A percentile compares a stretch with the other conserved stretches of the same genome.
Evolutionary conservation across 2,329 filamentous ascomycete species (phyloP).

Genomic region (Fusarium sp.): DNA sequence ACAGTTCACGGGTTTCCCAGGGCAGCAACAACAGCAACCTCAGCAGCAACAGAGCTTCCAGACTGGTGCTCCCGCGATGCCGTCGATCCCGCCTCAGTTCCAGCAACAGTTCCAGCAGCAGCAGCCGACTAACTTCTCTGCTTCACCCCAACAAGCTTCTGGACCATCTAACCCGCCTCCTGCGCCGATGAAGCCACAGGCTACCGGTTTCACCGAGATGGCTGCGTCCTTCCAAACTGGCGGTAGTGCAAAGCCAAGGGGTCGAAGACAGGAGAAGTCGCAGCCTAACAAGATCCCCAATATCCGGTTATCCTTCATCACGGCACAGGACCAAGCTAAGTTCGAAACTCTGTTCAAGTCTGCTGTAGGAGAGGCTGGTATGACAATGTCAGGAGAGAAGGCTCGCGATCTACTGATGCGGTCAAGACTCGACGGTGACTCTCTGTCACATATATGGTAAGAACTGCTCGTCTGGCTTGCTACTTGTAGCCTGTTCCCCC

Average conservation of each 20-base stretch:
- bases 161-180: slow-evolving; percentile 64
- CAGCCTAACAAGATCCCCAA: slow-evolving; percentile 85
- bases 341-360: slow-evolving; percentile 99
- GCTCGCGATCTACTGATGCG: slow-evolving; percentile 89
- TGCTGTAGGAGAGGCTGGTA: slow-evolving; percentile 85
- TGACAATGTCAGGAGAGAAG: slow-evolving; percentile 92
- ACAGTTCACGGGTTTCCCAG: slow-evolving; percentile 76
- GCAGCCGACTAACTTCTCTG: slow-evolving; percentile 60
- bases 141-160: slow-evolving; percentile 65
- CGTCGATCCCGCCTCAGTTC: slow-evolving; percentile 70
- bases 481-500: not conserved
- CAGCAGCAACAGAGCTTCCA: slow-evolving; percentile 71
- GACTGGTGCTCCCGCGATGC: slow-evolving; percentile 71
- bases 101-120: slow-evolving; percentile 71
- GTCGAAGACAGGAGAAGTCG: slow-evolving; percentile 62
- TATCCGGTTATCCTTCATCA: slow-evolving; percentile 95
- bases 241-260: slow-evolving; percentile 60
- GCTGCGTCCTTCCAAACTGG: slow-evolving; percentile 74
- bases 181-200: slow-evolving; percentile 73
- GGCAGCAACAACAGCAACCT: slow-evolving; percentile 59
- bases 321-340: slow-evolving; percentile 92
- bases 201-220: slow-evolving; percentile 76
- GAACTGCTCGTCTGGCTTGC: slow-evolving; percentile 35
- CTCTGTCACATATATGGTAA: slow-evolving; percentile 93
- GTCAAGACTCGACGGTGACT: slow-evolving; percentile 88